A percentile compares a stretch with the other conserved stretches of the same genome.
Evolutionary conservation across 129 eudicot genomes (phyloP).

Genomic region (Flaveria brownii): DNA sequence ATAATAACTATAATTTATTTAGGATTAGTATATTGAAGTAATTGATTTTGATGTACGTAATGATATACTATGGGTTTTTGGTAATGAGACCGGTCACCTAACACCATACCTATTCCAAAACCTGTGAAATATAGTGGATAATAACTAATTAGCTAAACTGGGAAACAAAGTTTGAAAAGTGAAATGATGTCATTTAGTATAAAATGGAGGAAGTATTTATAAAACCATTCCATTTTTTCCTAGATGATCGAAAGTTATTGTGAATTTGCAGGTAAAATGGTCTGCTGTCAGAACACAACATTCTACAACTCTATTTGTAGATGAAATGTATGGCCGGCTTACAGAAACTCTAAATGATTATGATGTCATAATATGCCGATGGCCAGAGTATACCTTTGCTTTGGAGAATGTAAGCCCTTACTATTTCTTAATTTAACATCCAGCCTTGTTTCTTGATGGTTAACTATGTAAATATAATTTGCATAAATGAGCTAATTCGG

Average conservation of each 20-base stretch:
- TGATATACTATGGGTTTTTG: neutral
- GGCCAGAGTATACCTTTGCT: slow-evolving; percentile 83
- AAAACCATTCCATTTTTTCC: neutral
- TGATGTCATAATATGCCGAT: slow-evolving; percentile 73
- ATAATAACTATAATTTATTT: no score
- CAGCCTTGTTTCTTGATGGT: neutral
- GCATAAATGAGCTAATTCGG: neutral
- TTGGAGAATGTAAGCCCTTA: slow-evolving; percentile 68
- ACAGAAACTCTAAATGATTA: slow-evolving; percentile 72
- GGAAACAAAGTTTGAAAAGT: neutral
- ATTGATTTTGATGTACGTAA: neutral
- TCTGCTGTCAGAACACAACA: slow-evolving; percentile 78
- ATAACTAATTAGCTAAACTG: neutral
- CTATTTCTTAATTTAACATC: slow-evolving; percentile 4
- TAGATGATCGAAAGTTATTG: slow-evolving; percentile 16
- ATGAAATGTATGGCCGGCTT: slow-evolving; percentile 81
- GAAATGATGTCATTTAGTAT: neutral
- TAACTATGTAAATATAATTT: neutral
- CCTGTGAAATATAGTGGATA: no score
- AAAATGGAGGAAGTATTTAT: neutral
- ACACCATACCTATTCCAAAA: no score
- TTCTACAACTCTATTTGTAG: slow-evolving; percentile 78
- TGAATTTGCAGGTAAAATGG: slow-evolving; percentile 63
- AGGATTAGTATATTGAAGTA: neutral
- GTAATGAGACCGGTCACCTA: neutral